phyloP scores from a whole-genome alignment of 2,329 filamentous ascomycete genomes.

The Camillea tinctor region DNA sequence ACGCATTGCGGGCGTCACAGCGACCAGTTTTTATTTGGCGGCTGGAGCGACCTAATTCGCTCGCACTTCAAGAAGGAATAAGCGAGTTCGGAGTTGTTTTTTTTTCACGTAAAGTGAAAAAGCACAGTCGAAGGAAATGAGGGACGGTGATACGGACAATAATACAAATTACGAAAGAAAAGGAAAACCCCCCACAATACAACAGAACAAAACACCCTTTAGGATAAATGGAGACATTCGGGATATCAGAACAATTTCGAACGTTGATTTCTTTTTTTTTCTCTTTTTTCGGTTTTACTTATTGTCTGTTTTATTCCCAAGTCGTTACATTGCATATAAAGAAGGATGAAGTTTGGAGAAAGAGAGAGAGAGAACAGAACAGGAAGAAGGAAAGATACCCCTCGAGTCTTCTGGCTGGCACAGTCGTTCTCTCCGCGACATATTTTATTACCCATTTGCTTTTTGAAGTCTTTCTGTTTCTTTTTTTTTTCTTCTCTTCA shows the following conservation, averaged over 20 bases:
- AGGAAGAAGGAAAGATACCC: not conserved
- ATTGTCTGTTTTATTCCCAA: not conserved
- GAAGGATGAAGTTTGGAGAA: no score
- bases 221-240: not conserved
- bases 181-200: no score
- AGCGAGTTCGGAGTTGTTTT: not conserved
- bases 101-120: not conserved
- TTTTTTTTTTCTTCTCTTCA: no score
- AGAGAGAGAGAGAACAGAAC: not conserved
- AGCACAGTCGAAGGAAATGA: not conserved
- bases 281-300: no score
- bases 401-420: slow-evolving; percentile 1
- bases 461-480: no score
- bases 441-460: not conserved
- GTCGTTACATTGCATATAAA: not conserved
- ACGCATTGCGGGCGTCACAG: slow-evolving; percentile 56
- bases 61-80: slow-evolving; percentile 37
- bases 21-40: slow-evolving; percentile 52
- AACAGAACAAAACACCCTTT: no score
- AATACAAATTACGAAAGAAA: no score
- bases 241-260: not conserved
- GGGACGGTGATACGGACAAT: not conserved
- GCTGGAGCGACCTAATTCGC: slow-evolving; percentile 45
- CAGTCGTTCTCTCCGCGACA: not conserved
- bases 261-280: no score